Evolutionary conservation across 495 filamentous ascomycete genomes (phyloP).

Genomic region (Penicillium ochrochloron): DNA sequence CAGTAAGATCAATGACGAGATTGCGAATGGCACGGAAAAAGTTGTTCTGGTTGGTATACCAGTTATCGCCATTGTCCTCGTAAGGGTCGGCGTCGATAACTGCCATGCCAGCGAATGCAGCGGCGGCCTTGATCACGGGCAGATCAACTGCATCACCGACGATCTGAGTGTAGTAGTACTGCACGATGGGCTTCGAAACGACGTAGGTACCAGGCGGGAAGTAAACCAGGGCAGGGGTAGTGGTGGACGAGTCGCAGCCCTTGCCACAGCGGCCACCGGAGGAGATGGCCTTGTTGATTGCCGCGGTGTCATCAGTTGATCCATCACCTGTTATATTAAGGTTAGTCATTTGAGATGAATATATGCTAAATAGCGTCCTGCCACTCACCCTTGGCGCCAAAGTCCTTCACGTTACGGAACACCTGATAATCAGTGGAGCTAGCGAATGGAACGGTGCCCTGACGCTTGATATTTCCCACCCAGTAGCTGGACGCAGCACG

Average conservation of each 20-base stretch:
- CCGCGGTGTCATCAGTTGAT: constrained; percentile 79
- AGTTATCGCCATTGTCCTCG: constrained; percentile 60
- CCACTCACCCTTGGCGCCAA: constrained; percentile 66
- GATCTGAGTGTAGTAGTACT: constrained; percentile 82
- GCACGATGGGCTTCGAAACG: constrained; percentile 68
- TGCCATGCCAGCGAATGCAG: constrained; percentile 79
- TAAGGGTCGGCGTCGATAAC: constrained; percentile 93
- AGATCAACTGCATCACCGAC: constrained; percentile 71
- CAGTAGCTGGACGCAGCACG: constrained; percentile 62
- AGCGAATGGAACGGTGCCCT: constrained; percentile 70
- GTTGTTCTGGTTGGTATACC: constrained; percentile 97
- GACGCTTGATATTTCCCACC: constrained; percentile 72
- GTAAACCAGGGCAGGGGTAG: constrained; percentile 74
- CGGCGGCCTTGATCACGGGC: constrained; percentile 77
- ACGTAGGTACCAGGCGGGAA: constrained; percentile 81
- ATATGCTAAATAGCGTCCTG: not conserved
- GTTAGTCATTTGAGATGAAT: not conserved
- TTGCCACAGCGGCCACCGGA: constrained; percentile 76
- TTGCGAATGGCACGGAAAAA: constrained; percentile 98
- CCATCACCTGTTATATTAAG: constrained; percentile 61
- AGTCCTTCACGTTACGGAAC: constrained; percentile 88
- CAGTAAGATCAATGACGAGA: constrained; percentile 84
- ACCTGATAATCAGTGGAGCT: constrained; percentile 65
- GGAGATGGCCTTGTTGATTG: constrained; percentile 86
- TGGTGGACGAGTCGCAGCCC: constrained; percentile 82